Evolutionary conservation across 331 rosid genomes (phyloP), one percentile per base, ranked within the genome.

Genomic region (Quercus lobata): DNA sequence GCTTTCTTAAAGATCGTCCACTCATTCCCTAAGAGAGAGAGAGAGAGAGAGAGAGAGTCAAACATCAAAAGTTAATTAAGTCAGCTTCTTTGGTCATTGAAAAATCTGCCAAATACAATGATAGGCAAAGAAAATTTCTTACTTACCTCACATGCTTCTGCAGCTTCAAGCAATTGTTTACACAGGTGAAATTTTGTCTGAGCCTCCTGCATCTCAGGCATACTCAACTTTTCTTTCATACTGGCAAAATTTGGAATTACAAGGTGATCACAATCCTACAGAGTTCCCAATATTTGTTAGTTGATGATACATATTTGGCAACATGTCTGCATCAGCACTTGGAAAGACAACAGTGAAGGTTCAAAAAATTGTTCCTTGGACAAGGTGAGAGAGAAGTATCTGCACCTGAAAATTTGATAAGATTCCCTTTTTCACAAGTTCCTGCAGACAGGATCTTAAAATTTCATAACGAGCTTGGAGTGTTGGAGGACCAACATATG

Each of bases 401-500:
- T 46, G 81, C 86, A 92, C 98, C 93, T 90, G 90, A 76, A 77
- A 76, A 84, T 73, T 84, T 35, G 91, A 76, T 79, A 93, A 80
- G 76, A 93, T 89, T 77, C 90, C 91, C 29, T 91, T 81, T 57
- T 88, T 90, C 79, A 89, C 79, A 80, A 96, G 90, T 79, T 96
- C 99, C 86, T 86, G 85, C 86, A 93, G 71, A 89, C 97, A 93
- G 84, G 98, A 90, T 85, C 93, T 89, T 53, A 96, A 79, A 79
- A 96, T 96, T 84, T 93, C 98, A 75, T 89, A 93, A 71, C 98
- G 93, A 27, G 99, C 99, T 87, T 93, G 90, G 73, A 96, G 90
- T 52, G 97, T 89, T 78, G 99, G 99, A 65, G 99, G 99, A 80
- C 99, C 99, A 24, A 96, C 97, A 73, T 96, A 96, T 74, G 98